These are phyloP conservation scores for Fusarium buxicola DNA, from an alignment of 2,329 filamentous ascomycete species.

Conservation along the genomic window DNA sequence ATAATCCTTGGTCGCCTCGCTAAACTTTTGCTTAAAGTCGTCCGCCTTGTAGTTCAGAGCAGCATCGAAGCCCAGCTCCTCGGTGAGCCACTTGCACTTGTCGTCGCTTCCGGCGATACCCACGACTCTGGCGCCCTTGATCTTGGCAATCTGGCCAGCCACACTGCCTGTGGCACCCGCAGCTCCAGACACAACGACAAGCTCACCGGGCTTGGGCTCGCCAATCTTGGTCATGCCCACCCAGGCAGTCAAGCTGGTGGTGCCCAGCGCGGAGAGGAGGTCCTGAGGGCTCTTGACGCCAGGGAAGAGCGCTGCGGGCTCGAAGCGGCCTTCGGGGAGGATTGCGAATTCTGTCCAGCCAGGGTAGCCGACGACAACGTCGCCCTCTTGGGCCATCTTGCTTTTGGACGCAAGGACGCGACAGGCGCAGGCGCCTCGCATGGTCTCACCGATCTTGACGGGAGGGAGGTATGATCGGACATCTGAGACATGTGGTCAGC, in stretches of 20 bases:
- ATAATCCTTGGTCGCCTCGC: constrained; percentile 66
- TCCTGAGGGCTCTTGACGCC: constrained; percentile 63
- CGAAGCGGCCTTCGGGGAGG: constrained; percentile 62
- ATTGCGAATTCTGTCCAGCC: constrained; percentile 78
- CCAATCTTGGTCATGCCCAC: constrained; percentile 78
- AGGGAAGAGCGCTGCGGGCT: constrained; percentile 56
- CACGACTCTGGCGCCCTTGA: constrained; percentile 71
- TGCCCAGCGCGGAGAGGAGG: constrained; percentile 70
- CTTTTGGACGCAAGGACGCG: constrained; percentile 72
- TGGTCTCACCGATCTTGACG: constrained; percentile 73
- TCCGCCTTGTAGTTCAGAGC: constrained; percentile 77
- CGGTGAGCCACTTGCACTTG: constrained; percentile 74
- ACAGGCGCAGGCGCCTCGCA: constrained; percentile 72
- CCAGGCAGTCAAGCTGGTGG: constrained; percentile 80
- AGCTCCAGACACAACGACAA: constrained; percentile 81
- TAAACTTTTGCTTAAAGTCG: constrained; percentile 70
- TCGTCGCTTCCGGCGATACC: constrained; percentile 75
- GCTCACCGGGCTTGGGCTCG: constrained; percentile 74
- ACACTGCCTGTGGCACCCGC: constrained; percentile 83
- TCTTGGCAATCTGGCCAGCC: constrained; percentile 81
- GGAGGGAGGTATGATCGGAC: constrained; percentile 72
- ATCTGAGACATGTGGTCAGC: constrained; percentile 48
- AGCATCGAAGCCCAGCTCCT: constrained; percentile 74
- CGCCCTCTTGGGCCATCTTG: constrained; percentile 65
- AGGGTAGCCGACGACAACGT: constrained; percentile 63